Percentiles rank a stretch among this genome's conserved stretches.
Conservation (phyloP, 306 rosid genomes). For the Myrica gale region DNA sequence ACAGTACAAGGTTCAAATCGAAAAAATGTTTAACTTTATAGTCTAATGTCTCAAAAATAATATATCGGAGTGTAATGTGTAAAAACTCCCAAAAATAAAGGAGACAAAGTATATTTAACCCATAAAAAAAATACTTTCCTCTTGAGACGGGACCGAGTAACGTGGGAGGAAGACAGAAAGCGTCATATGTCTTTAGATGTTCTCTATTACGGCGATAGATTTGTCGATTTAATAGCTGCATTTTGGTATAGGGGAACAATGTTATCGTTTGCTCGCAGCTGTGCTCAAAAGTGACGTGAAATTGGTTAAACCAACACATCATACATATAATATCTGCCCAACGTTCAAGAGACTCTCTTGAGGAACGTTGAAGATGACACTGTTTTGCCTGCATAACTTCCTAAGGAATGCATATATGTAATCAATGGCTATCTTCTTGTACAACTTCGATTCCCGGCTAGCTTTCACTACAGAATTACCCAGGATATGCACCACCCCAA, state of each 20-base stretch:
- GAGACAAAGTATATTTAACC: too few species aligned
- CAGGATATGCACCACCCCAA: constrained; percentile 93
- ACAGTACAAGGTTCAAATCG: too few species aligned
- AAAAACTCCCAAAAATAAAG: too few species aligned
- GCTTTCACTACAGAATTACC: constrained; percentile 83
- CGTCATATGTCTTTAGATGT: too few species aligned
- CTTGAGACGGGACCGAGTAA: too few species aligned
- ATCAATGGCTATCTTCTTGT: constrained; percentile 76
- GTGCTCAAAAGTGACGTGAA: background rate
- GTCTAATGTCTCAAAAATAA: too few species aligned
- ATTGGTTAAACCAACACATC: constrained; percentile 12
- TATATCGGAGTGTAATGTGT: too few species aligned
- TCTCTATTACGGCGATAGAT: too few species aligned
- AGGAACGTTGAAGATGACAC: constrained; percentile 94
- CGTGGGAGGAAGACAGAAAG: too few species aligned
- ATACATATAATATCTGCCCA: constrained; percentile 87
- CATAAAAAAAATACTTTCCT: too few species aligned
- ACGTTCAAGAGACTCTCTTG: constrained; percentile 95
- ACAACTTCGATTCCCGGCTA: constrained; percentile 66
- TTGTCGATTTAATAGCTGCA: too few species aligned
- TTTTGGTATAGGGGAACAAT: background rate
- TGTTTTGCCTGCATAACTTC: constrained; percentile 89
- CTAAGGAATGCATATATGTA: constrained; percentile 83
- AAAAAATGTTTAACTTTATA: too few species aligned
- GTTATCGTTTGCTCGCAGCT: background rate